These are phyloP conservation scores for Mycena crocata DNA, from an alignment of 768 basidiomycete species.

Conservation along the genomic window DNA sequence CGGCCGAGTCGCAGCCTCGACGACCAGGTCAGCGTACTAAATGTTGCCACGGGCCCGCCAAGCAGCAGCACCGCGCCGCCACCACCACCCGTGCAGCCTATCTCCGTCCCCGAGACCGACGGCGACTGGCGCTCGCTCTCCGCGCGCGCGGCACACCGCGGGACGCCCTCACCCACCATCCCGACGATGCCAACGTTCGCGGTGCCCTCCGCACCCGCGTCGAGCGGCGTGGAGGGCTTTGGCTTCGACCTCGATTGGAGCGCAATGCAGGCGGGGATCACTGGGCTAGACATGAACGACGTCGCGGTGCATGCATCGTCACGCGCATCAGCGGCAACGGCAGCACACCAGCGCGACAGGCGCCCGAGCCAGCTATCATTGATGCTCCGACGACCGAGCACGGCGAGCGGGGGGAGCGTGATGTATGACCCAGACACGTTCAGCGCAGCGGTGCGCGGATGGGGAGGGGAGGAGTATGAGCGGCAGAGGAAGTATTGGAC, in stretches of 20 bases:
- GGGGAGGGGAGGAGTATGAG: slow-evolving; percentile 61
- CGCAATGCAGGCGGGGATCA: slow-evolving; percentile 49
- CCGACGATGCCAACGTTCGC: slow-evolving; percentile 27
- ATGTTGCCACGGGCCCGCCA: slow-evolving; percentile 17
- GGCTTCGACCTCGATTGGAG: slow-evolving; percentile 60
- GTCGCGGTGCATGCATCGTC: slow-evolving; percentile 39
- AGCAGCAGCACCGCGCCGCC: slow-evolving; percentile 1
- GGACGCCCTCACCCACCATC: slow-evolving; percentile 1
- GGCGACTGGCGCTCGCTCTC: slow-evolving; percentile 68
- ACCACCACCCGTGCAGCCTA: no score
- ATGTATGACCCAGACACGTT: slow-evolving; percentile 55
- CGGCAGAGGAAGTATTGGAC: slow-evolving; percentile 64
- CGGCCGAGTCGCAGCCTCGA: slow-evolving; percentile 72
- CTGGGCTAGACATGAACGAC: slow-evolving; percentile 41
- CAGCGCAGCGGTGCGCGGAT: slow-evolving; percentile 49
- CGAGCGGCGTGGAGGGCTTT: slow-evolving; percentile 38
- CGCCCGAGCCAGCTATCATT: slow-evolving; percentile 37
- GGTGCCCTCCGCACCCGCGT: slow-evolving; percentile 21
- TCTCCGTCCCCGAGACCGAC: slow-evolving; percentile 61
- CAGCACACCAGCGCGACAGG: slow-evolving; percentile 24
- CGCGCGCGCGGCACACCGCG: slow-evolving; percentile 45
- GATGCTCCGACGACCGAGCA: slow-evolving; percentile 54
- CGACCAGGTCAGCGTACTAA: slow-evolving; percentile 49
- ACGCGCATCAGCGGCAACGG: slow-evolving; percentile 29
- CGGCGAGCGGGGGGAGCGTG: slow-evolving; percentile 51